Conservation (phyloP, 345 rosid genomes). For the Acer negundo region DNA sequence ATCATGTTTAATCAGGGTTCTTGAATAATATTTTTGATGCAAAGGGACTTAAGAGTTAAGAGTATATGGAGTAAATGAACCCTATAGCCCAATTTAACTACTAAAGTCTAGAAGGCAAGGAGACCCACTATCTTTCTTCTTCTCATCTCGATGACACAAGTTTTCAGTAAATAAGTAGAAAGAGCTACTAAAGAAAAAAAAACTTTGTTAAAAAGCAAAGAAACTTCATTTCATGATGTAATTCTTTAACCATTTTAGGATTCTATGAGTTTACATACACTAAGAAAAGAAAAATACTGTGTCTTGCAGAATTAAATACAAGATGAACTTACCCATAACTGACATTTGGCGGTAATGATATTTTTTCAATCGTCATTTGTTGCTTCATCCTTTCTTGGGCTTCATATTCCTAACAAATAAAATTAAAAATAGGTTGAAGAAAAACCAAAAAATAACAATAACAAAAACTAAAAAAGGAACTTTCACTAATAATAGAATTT, state of each 20-base stretch:
- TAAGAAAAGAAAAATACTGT: slow-evolving; percentile 6
- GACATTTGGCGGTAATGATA: slow-evolving; percentile 59
- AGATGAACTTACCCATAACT: slow-evolving; percentile 62
- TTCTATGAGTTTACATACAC: background rate
- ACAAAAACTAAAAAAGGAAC: too few species aligned
- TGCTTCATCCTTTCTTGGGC: slow-evolving; percentile 75
- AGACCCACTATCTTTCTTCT: background rate
- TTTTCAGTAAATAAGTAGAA: background rate
- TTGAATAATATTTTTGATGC: background rate
- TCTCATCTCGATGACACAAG: background rate
- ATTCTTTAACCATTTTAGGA: background rate
- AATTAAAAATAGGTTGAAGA: background rate
- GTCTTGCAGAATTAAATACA: background rate
- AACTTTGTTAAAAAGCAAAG: too few species aligned
- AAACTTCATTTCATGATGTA: background rate
- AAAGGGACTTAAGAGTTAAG: background rate
- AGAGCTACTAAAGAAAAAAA: background rate
- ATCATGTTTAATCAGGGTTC: background rate
- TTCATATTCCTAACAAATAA: slow-evolving; percentile 65
- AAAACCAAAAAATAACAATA: too few species aligned
- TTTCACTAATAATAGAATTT: too few species aligned
- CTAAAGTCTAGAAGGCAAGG: background rate
- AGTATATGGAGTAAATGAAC: background rate
- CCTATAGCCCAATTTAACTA: background rate
- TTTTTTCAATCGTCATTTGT: slow-evolving; percentile 58